phyloP scores from a whole-genome alignment of 768 basidiomycete genomes.

The Leucocoprinus leucothites region DNA sequence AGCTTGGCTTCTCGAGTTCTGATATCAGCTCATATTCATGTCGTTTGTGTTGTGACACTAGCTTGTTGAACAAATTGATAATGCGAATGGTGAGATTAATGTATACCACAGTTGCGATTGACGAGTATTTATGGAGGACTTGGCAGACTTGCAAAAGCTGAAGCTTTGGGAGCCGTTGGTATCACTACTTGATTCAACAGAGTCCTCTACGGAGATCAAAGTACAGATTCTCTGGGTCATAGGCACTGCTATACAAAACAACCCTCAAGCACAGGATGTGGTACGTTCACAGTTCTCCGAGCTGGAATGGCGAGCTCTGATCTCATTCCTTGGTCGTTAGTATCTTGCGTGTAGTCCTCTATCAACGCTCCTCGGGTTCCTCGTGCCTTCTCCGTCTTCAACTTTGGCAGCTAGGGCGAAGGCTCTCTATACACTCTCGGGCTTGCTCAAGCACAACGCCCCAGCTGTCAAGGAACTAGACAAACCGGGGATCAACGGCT shows the following conservation, averaged over 20 bases:
- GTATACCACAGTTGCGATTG: conserved; percentile 2
- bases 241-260: conserved; percentile 89
- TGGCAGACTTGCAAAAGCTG: conserved; percentile 67
- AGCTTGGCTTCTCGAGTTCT: conserved; percentile 17
- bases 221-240: conserved; percentile 79
- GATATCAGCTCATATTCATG: too few species aligned
- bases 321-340: conserved; percentile 28
- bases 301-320: conserved; percentile 37
- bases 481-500: conserved; percentile 49
- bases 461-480: conserved; percentile 57
- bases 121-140: background rate
- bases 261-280: conserved; percentile 76
- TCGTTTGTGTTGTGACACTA: conserved; percentile 22
- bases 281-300: conserved; percentile 34
- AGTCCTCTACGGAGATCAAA: conserved; percentile 58
- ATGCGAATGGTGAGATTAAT: conserved; percentile 64
- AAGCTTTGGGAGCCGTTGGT: conserved; percentile 80
- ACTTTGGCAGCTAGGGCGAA: conserved; percentile 66
- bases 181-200: conserved; percentile 49
- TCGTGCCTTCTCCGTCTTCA: conserved; percentile 46
- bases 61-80: conserved; percentile 88
- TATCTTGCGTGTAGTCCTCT: conserved; percentile 67
- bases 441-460: conserved; percentile 73
- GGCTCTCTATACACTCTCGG: conserved; percentile 79
- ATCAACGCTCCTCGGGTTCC: conserved; percentile 56